Percentiles rank a stretch among this genome's conserved stretches.
Evolutionary conservation across 352 stramenopile species (phyloP).

Genomic region (Globisporangium paroecandrum): DNA sequence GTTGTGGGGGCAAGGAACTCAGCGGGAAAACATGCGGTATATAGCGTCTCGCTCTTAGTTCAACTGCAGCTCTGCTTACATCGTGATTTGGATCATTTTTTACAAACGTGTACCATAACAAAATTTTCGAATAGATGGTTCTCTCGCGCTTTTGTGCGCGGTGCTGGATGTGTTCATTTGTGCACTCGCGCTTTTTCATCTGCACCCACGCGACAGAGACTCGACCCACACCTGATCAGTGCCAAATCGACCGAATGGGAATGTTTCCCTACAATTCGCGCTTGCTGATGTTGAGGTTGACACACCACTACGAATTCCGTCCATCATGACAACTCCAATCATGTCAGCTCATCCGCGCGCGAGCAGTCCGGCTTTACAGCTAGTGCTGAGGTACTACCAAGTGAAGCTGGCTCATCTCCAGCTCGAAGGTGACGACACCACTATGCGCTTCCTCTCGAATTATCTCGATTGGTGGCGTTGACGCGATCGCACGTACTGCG

Average conservation of each 20-base stretch:
- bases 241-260: neutral
- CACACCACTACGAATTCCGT: neutral
- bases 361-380: too few species aligned
- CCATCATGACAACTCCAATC: neutral
- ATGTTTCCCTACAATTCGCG: neutral
- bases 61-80: neutral
- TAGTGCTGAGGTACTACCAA: too few species aligned
- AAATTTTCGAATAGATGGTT: neutral
- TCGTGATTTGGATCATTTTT: neutral
- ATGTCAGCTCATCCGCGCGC: neutral
- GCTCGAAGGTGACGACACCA: too few species aligned
- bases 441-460: too few species aligned
- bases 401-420: too few species aligned
- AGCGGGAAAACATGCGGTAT: neutral
- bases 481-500: too few species aligned
- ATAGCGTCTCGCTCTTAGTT: neutral
- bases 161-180: too few species aligned
- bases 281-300: neutral
- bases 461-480: too few species aligned
- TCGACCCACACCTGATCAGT: neutral
- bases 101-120: constrained; percentile 7
- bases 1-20: neutral
- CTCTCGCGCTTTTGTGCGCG: neutral
- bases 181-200: neutral
- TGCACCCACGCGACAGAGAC: neutral